Evolutionary conservation across 129 eudicot species (phyloP).

Genomic region (Helianthus tuberosus): DNA sequence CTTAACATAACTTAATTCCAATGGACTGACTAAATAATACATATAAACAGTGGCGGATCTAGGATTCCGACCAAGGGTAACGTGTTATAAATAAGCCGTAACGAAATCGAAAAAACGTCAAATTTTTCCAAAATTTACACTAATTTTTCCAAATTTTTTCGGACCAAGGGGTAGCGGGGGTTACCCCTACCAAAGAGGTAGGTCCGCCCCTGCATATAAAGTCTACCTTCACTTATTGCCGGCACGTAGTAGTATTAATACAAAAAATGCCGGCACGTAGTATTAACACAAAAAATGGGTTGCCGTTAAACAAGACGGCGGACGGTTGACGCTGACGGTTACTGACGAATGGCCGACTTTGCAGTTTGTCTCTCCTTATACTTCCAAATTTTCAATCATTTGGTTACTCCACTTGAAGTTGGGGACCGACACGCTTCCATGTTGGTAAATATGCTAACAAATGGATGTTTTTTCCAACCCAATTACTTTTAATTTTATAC

Average conservation of each 20-base stretch:
- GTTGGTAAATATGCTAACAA: neutral
- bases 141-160: no score
- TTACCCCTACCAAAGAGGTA: no score
- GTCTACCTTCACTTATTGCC: neutral
- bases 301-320: neutral
- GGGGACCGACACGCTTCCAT: neutral
- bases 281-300: neutral
- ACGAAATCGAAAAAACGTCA: no score
- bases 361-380: neutral
- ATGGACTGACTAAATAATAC: neutral
- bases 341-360: neutral
- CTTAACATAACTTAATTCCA: neutral
- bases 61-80: no score
- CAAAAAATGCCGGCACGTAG: neutral
- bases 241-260: slow-evolving; percentile 1
- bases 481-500: neutral
- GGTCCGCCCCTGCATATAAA: no score
- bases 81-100: no score
- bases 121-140: no score
- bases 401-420: neutral
- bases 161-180: no score
- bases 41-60: no score
- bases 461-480: neutral
- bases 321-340: neutral
- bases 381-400: neutral